Conservation (phyloP, 495 filamentous ascomycete species). For the Cudoniella acicularis region DNA sequence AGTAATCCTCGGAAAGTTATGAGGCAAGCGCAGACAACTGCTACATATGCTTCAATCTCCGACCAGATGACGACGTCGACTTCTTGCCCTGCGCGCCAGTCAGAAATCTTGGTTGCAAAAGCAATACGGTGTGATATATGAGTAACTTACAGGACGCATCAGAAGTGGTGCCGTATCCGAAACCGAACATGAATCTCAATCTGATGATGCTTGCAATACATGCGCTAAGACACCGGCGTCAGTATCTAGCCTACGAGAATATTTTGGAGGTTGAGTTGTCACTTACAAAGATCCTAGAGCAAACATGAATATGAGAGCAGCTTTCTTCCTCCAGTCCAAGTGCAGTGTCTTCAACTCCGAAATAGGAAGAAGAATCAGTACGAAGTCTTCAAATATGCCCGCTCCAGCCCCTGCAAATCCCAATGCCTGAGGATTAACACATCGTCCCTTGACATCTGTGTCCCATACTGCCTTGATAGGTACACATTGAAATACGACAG, state of each 20-base stretch:
- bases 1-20: slow-evolving; percentile 8
- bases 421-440: slow-evolving; percentile 34
- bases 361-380: slow-evolving; percentile 39
- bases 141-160: slow-evolving; percentile 15
- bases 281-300: slow-evolving; percentile 40
- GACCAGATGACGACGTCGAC: slow-evolving; percentile 10
- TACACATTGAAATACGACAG: slow-evolving; percentile 39
- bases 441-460: slow-evolving; percentile 32
- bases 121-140: neutral
- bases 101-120: neutral
- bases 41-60: slow-evolving; percentile 6
- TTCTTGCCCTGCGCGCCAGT: neutral
- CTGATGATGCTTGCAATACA: slow-evolving; percentile 15
- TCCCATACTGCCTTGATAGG: slow-evolving; percentile 37
- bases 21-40: slow-evolving; percentile 11
- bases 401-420: slow-evolving; percentile 31
- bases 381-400: slow-evolving; percentile 36
- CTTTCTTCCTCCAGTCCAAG: slow-evolving; percentile 30
- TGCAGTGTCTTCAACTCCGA: slow-evolving; percentile 32
- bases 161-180: neutral
- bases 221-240: neutral
- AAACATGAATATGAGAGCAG: slow-evolving; percentile 41
- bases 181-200: slow-evolving; percentile 13
- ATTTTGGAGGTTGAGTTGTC: neutral
- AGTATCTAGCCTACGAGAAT: neutral